Evolutionary conservation across 179 eudicot genomes (phyloP).

Genomic region (Sideroxylon spinosum): DNA sequence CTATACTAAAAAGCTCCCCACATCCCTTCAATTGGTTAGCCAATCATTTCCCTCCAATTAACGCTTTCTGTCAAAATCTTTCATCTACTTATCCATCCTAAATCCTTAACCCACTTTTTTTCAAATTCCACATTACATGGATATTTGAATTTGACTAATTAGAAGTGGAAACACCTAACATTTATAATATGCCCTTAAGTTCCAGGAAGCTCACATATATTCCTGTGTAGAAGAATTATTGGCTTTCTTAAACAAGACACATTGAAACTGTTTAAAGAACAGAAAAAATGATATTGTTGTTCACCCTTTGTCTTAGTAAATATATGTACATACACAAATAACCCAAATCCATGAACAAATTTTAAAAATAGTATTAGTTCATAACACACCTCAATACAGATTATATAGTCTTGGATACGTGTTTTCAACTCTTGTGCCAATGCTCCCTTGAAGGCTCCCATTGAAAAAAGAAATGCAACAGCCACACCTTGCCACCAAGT

Average conservation of each 20-base stretch:
- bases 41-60: neutral
- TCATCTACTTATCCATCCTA: neutral
- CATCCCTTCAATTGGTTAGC: neutral
- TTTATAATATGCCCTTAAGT: neutral
- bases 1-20: neutral
- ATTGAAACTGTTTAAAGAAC: no score
- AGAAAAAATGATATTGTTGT: neutral
- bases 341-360: neutral
- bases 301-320: neutral
- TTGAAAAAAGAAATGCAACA: constrained; percentile 89
- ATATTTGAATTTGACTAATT: neutral
- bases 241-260: no score
- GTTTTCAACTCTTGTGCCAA: constrained; percentile 84
- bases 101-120: no score
- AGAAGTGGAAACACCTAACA: neutral
- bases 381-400: constrained; percentile 80
- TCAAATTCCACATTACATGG: neutral
- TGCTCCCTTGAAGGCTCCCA: constrained; percentile 88
- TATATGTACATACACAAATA: neutral
- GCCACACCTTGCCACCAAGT: constrained; percentile 99
- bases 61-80: neutral
- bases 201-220: neutral
- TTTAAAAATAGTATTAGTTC: neutral
- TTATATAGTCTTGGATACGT: constrained; percentile 90
- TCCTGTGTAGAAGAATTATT: no score